Base-by-base conservation (phyloP, 495 filamentous ascomycete genomes). In the Umbilicaria muhlenbergii region DNA sequence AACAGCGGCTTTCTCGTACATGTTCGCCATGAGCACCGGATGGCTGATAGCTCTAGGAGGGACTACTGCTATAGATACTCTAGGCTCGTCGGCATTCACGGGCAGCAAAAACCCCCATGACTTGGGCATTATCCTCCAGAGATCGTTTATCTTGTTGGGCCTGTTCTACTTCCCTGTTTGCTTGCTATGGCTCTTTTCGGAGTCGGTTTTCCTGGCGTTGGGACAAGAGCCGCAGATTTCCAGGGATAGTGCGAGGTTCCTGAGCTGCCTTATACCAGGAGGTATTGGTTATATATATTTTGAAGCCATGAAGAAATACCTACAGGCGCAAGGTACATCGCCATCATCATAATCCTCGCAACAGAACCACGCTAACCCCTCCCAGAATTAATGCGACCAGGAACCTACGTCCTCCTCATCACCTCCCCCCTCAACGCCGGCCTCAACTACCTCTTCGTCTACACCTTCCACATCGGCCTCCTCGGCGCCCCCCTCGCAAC, bases 21-120 rank as follows among this genome's bases (percentile, higher is more conserved):
- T 94, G 88, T 95, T 94, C 49, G 88, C 88, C 34, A 83, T 86
- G 80, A 76, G 83, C 11, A 89, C 84, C 1, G 88, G 73, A 1
- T 94, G 88, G 88, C 68, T 95, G 41, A 82, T 95, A 52, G 88
- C 79, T 0, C 67, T 95, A 3, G 88, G 88, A n/a, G 88, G 88
- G 5, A 89, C 86, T 2, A 95, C 86, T 1, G 87, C 87, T 2
- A 65, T 94, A 31, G 87, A 94, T 59, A 94, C 87, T 0, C 66
- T 94, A 11, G 84, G 82, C 11, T 89, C 85, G 1, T 81, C 80
- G 14, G 78, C 77, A n/a, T 94, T 83, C 56, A 94, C 87, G 0
- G 85, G 83, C 0, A 88, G 83, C 45, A 68, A 74, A 46, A 81
- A 91, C 56, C 83, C 77, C 47, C 77, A 87, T 51, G 82, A 89